Evolutionary conservation across 768 basidiomycete species (phyloP).

Genomic region (Tulasnella sp.): DNA sequence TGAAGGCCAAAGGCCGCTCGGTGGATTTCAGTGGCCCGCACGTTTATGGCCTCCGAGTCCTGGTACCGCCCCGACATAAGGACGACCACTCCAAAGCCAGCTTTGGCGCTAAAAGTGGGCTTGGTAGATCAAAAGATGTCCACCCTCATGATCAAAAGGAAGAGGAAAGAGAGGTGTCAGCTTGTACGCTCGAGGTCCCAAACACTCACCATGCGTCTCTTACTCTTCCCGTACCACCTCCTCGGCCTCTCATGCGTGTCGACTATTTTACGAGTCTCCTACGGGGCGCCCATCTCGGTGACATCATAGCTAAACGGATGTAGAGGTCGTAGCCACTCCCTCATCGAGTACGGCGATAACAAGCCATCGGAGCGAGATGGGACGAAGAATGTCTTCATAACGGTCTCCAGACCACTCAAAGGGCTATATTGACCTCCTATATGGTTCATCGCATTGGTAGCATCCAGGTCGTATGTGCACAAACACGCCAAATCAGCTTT

Average conservation of each 20-base stretch:
- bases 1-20: conserved; percentile 24
- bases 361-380: conserved; percentile 24
- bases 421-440: conserved; percentile 43
- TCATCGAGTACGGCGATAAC: conserved; percentile 21
- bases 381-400: conserved; percentile 38
- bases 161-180: background rate
- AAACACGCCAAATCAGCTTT: too few relatives aligned
- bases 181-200: background rate
- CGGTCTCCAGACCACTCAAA: conserved; percentile 33
- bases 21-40: conserved; percentile 22
- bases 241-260: conserved; percentile 18
- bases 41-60: conserved; percentile 22
- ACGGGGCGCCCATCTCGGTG: conserved; percentile 18
- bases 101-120: conserved; percentile 22
- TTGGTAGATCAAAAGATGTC: conserved; percentile 23
- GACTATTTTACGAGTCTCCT: conserved; percentile 19
- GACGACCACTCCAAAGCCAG: conserved; percentile 25
- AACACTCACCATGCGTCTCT: background rate
- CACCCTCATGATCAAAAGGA: conserved; percentile 18
- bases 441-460: conserved; percentile 32
- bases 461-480: conserved; percentile 31
- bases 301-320: conserved; percentile 24
- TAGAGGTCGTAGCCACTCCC: conserved; percentile 26
- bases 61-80: conserved; percentile 22
- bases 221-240: conserved; percentile 26